phyloP scores from a whole-genome alignment of 345 rosid species.

The Arabidopsis arenosa region DNA sequence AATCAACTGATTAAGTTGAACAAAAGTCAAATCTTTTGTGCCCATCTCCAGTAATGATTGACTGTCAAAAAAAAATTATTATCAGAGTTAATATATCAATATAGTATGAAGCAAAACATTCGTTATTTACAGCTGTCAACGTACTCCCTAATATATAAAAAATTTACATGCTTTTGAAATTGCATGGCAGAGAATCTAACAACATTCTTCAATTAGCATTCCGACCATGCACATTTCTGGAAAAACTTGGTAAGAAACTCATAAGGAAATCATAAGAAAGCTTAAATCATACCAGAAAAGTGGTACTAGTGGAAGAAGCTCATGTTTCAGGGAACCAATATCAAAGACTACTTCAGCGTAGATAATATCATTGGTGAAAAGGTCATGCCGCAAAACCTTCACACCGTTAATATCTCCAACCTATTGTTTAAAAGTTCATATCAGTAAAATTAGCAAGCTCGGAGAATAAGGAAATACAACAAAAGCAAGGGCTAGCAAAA shows the following conservation, averaged over 20 bases:
- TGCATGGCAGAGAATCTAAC: slow-evolving; percentile 18
- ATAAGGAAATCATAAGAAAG: slow-evolving; percentile 18
- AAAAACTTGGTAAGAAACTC: not conserved
- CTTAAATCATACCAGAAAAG: slow-evolving; percentile 74
- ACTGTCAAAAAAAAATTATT: slow-evolving; percentile 51
- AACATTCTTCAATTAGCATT: slow-evolving; percentile 20
- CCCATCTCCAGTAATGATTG: slow-evolving; percentile 99
- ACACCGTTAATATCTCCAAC: slow-evolving; percentile 86
- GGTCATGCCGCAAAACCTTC: slow-evolving; percentile 86
- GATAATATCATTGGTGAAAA: slow-evolving; percentile 93
- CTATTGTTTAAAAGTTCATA: slow-evolving; percentile 47
- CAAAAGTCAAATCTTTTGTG: slow-evolving; percentile 85
- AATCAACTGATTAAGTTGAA: slow-evolving; percentile 95
- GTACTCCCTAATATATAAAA: not conserved
- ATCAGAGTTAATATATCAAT: slow-evolving; percentile 12
- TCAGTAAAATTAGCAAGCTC: slow-evolving; percentile 14
- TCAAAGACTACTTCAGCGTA: slow-evolving; percentile 89
- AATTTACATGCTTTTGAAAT: slow-evolving; percentile 8
- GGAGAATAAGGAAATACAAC: slow-evolving; percentile 14
- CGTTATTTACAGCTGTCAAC: slow-evolving; percentile 6
- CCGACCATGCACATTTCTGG: slow-evolving; percentile 18
- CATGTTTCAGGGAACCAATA: slow-evolving; percentile 83
- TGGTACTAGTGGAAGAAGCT: slow-evolving; percentile 88
- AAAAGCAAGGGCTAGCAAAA: slow-evolving; percentile 26
- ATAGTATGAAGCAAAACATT: slow-evolving; percentile 13